Conservation (phyloP, 2,329 filamentous ascomycete genomes). For the Chalaropsis ovoidea region DNA sequence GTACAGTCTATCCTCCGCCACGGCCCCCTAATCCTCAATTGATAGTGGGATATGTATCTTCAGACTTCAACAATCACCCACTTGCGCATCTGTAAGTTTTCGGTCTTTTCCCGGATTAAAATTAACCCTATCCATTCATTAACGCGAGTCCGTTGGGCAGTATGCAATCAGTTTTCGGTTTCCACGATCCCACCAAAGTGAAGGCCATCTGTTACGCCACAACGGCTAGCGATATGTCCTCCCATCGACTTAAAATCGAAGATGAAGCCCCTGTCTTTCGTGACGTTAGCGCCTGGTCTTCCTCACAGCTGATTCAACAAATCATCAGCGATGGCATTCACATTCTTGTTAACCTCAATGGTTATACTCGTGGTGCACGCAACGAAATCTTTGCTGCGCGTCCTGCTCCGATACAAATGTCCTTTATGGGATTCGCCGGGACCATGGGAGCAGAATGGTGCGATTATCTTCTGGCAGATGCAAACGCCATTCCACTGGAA, state of each 20-base stretch:
- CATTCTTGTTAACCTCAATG: conserved; percentile 94
- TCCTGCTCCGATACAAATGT: conserved; percentile 95
- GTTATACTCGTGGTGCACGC: conserved; percentile 89
- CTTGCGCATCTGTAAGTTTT: conserved; percentile 66
- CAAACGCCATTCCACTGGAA: conserved; percentile 69
- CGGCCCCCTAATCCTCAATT: conserved; percentile 69
- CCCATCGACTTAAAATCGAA: conserved; percentile 88
- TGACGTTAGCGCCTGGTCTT: conserved; percentile 77
- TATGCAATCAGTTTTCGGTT: conserved; percentile 97
- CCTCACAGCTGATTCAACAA: conserved; percentile 73
- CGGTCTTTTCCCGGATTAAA: neutral
- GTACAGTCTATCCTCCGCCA: conserved; percentile 73
- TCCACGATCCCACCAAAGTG: conserved; percentile 64
- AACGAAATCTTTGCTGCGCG: conserved; percentile 96
- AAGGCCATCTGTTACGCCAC: conserved; percentile 94
- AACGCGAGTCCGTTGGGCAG: conserved; percentile 30
- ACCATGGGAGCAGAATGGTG: conserved; percentile 97
- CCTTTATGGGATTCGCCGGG: conserved; percentile 97
- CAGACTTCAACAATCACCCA: conserved; percentile 98
- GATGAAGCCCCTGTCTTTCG: conserved; percentile 81
- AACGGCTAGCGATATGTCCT: conserved; percentile 76
- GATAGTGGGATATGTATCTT: conserved; percentile 93
- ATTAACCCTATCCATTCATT: neutral
- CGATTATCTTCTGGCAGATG: conserved; percentile 87
- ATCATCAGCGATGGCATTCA: conserved; percentile 84